Percentiles rank a stretch among this genome's conserved stretches.
These are phyloP conservation scores for Cutaneotrichosporon cutaneum DNA, from an alignment of 1,284 basidiomycete genomes.

Conservation along the genomic window DNA sequence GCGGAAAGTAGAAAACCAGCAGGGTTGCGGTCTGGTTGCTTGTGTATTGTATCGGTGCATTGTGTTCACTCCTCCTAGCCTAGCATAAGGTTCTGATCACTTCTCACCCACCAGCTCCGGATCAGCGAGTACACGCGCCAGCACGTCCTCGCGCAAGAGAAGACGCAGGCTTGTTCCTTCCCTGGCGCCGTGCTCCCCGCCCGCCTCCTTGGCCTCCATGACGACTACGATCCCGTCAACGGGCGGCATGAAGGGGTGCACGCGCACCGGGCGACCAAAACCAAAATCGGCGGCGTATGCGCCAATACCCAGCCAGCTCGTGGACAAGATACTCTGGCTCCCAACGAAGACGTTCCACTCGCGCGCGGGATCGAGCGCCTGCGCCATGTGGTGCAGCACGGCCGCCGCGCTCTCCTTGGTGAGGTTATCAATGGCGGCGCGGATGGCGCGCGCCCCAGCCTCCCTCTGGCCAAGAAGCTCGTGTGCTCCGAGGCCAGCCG, in stretches of 20 bases:
- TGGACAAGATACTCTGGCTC: slow-evolving; percentile 50
- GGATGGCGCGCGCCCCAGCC: slow-evolving; percentile 43
- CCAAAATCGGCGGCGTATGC: slow-evolving; percentile 54
- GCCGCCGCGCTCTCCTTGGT: slow-evolving; percentile 40
- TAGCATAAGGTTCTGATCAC: neutral
- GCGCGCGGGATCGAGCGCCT: slow-evolving; percentile 44
- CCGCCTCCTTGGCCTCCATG: slow-evolving; percentile 41
- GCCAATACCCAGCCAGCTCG: slow-evolving; percentile 54
- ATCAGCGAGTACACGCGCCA: slow-evolving; percentile 44
- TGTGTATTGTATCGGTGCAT: neutral
- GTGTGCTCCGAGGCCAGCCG: slow-evolving; percentile 25
- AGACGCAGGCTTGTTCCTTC: slow-evolving; percentile 42
- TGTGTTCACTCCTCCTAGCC: neutral
- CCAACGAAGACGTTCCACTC: slow-evolving; percentile 56
- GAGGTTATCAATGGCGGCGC: slow-evolving; percentile 41
- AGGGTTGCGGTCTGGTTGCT: too few relatives aligned
- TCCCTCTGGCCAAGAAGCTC: slow-evolving; percentile 11
- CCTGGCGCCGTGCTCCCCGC: slow-evolving; percentile 13
- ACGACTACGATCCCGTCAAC: slow-evolving; percentile 54
- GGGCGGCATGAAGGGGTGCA: slow-evolving; percentile 53
- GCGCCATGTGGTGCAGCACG: slow-evolving; percentile 53
- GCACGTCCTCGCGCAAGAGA: slow-evolving; percentile 41
- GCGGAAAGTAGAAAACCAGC: slow-evolving; percentile 19
- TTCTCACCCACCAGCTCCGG: slow-evolving; percentile 19
- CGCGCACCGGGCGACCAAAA: slow-evolving; percentile 35